Evolutionary conservation across 352 stramenopile species (phyloP), one percentile per base, ranked within the genome.

Genomic region (Pythium angustatum): DNA sequence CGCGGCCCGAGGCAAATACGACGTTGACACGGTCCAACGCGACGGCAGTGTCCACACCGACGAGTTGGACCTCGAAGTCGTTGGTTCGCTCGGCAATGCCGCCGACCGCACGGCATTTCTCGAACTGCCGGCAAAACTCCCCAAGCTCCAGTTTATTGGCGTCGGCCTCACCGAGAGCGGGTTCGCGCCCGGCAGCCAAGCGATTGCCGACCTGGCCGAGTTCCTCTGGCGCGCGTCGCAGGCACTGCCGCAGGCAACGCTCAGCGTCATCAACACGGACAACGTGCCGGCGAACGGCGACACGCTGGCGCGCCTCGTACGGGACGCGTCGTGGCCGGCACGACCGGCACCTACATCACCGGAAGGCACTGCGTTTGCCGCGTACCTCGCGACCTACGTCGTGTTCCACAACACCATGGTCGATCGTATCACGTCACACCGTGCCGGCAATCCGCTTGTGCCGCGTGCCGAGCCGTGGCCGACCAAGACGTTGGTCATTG

Each of bases 371-470:
- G 31, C 67, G 21, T 85, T 90, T 44, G 47, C 40, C 2, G 44
- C 45, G 6, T 90, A 86, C 52, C n/a, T 91, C n/a, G 52, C 56
- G 2, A 30, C 56, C 11, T 76, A 84, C 3, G 82, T 93, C 43
- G 66, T 77, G 15, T 95, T 92, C 49, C 83, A 95, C 73, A 93
- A 92, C 65, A 89, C 84, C 3, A 95, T 95, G 83, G 86, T 95
- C 14, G 86, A 94, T 40, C 73, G 86, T n/a, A 72, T 95, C 27
- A 90, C 80, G 34, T 74, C 70, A 7, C 78, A 89, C 47, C 71
- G 84, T 6, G 54, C 45, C 1, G 64, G 62, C 14, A 72, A 88
- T 61, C 31, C 63, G 12, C 47, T 90, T 7, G 76, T 94, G 58
- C 86, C 86, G 22, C 52, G 76, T 4, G 77, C 80, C 2, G 84